Percentiles rank a stretch among this genome's conserved stretches.
Conservation (phyloP, 306 rosid species). For the Cicer chorassanicum region DNA sequence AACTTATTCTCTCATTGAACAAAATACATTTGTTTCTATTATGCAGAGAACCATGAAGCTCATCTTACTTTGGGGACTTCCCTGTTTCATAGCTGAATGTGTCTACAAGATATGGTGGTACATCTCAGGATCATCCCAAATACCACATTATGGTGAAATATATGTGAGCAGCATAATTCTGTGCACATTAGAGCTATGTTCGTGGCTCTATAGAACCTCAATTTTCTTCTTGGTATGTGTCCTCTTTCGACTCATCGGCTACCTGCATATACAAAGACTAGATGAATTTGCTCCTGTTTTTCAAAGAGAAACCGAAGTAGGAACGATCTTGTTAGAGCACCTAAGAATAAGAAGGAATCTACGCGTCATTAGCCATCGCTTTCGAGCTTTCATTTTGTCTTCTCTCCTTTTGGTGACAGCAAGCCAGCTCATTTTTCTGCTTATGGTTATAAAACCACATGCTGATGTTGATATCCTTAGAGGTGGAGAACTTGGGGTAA, state of each 20-base stretch:
- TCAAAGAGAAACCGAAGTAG: conserved; percentile 69
- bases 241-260: conserved; percentile 73
- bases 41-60: conserved; percentile 76
- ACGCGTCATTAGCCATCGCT: conserved; percentile 78
- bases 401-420: conserved; percentile 78
- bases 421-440: conserved; percentile 74
- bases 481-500: conserved; percentile 90
- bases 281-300: conserved; percentile 73
- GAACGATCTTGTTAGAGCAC: conserved; percentile 70
- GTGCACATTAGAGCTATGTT: conserved; percentile 69
- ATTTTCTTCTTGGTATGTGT: conserved; percentile 82
- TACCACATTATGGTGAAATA: conserved; percentile 70
- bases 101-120: conserved; percentile 95
- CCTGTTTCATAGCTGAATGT: conserved; percentile 64
- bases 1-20: conserved; percentile 1
- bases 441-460: conserved; percentile 55
- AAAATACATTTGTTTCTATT: conserved; percentile 2
- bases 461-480: conserved; percentile 68
- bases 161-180: conserved; percentile 58
- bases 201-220: conserved; percentile 87
- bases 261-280: conserved; percentile 69
- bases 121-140: conserved; percentile 61
- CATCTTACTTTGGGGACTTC: conserved; percentile 60
- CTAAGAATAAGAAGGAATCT: conserved; percentile 64
- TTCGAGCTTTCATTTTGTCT: conserved; percentile 66